Percentiles rank a stretch among this genome's conserved stretches.
Conservation (phyloP, 2,329 filamentous ascomycete genomes). For the Orbilia blumenaviensis region DNA sequence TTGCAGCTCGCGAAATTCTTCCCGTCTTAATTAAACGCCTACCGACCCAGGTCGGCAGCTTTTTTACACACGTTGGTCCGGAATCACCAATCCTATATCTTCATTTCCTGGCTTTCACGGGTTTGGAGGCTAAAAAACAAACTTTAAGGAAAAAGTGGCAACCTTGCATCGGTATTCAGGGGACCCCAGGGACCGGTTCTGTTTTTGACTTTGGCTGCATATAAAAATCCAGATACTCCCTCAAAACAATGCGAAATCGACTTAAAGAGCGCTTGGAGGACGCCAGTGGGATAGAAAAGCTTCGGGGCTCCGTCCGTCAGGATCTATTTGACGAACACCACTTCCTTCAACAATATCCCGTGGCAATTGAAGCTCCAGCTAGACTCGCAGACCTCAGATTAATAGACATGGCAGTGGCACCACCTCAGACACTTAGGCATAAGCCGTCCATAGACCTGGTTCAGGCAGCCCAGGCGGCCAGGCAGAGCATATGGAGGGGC, state of each 20-base stretch:
- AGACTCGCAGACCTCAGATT: conserved; percentile 34
- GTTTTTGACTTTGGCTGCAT: conserved; percentile 29
- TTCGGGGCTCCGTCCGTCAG: conserved; percentile 43
- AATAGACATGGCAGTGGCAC: conserved; percentile 46
- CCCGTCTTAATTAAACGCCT: conserved; percentile 49
- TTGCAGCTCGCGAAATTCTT: conserved; percentile 42
- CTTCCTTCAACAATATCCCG: conserved; percentile 44
- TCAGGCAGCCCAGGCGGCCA: conserved; percentile 45
- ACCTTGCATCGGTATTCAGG: conserved; percentile 30
- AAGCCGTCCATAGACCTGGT: conserved; percentile 46
- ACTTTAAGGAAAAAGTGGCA: neutral
- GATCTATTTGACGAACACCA: conserved; percentile 51
- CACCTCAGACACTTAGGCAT: conserved; percentile 38
- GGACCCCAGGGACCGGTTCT: conserved; percentile 17
- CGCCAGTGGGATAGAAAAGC: conserved; percentile 42
- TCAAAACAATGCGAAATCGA: conserved; percentile 53
- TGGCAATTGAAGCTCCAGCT: conserved; percentile 28
- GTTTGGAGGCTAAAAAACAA: conserved; percentile 30
- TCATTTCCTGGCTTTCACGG: conserved; percentile 50
- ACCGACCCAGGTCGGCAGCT: conserved; percentile 37
- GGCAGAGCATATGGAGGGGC: conserved; percentile 43
- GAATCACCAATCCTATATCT: conserved; percentile 35
- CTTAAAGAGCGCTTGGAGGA: conserved; percentile 53
- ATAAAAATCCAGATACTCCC: conserved; percentile 24
- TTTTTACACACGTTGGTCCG: conserved; percentile 7